phyloP scores from a whole-genome alignment of 164 flowering plant species.

The Chimonanthus praecox region DNA sequence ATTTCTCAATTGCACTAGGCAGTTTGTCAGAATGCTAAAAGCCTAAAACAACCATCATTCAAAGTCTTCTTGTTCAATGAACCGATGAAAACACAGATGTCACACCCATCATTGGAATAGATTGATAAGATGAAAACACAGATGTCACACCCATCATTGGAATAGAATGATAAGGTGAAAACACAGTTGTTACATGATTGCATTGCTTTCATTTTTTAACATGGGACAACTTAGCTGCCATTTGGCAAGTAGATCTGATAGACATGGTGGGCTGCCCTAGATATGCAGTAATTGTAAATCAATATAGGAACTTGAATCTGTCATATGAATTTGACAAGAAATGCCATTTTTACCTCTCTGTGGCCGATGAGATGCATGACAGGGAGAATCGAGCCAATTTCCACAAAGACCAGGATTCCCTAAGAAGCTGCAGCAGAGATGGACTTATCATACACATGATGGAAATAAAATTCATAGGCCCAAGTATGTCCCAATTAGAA shows the following conservation, averaged over 20 bases:
- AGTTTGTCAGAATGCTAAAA: not conserved
- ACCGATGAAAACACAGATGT: too few species aligned
- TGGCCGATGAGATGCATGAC: conserved; percentile 47
- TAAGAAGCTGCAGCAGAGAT: conserved; percentile 47
- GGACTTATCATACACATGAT: too few species aligned
- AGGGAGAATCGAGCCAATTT: conserved; percentile 66
- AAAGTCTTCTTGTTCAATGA: too few species aligned
- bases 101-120: too few species aligned
- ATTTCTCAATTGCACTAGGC: not conserved
- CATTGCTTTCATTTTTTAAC: not conserved
- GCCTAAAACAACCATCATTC: not conserved
- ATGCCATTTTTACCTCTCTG: conserved; percentile 48
- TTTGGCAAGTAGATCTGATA: not conserved
- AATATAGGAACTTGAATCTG: too few species aligned
- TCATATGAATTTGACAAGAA: not conserved
- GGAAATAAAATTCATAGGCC: too few species aligned
- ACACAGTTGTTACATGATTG: too few species aligned
- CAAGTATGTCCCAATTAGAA: too few species aligned
- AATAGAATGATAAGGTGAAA: not conserved
- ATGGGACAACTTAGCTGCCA: not conserved
- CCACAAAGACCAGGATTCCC: conserved; percentile 90
- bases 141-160: too few species aligned
- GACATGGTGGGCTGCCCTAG: not conserved
- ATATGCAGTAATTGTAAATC: not conserved
- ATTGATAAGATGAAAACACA: not conserved